These are phyloP conservation scores for Tetraselmis striata DNA, from an alignment of 139 green algal genomes.

Conservation along the genomic window DNA sequence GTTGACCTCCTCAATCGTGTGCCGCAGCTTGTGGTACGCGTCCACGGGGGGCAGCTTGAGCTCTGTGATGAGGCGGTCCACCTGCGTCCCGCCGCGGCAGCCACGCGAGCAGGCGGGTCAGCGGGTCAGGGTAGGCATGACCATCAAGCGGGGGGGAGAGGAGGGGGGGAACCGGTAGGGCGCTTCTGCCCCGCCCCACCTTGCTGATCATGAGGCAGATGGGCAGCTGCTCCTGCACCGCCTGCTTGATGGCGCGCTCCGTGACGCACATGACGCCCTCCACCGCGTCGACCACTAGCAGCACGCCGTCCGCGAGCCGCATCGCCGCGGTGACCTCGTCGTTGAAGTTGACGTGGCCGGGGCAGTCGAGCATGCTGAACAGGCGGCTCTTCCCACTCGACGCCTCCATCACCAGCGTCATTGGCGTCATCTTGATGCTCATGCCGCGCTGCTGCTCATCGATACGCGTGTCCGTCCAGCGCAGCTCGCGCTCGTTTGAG, in stretches of 20 bases:
- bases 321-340: constrained; percentile 86
- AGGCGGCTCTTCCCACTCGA: constrained; percentile 78
- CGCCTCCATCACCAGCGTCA: constrained; percentile 82
- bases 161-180: too few species aligned
- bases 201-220: constrained; percentile 91
- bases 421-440: constrained; percentile 89
- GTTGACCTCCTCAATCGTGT: constrained; percentile 96
- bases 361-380: constrained; percentile 87
- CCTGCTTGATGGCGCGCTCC: constrained; percentile 74
- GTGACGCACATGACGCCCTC: constrained; percentile 92
- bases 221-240: constrained; percentile 74
- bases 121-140: too few species aligned
- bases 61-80: constrained; percentile 93
- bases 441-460: constrained; percentile 87
- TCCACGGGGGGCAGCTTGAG: constrained; percentile 96
- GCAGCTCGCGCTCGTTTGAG: constrained; percentile 53
- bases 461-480: constrained; percentile 91
- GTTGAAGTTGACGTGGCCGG: constrained; percentile 95
- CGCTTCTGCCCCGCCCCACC: too few species aligned
- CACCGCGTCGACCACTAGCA: constrained; percentile 90
- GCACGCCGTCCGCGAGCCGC: constrained; percentile 72
- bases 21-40: constrained; percentile 95
- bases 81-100: constrained; percentile 24
- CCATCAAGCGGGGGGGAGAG: too few species aligned
- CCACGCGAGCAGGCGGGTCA: too few species aligned